Evolutionary conservation across 306 rosid species (phyloP), one percentile per base, ranked within the genome.

Genomic region (Sophora flavescens): DNA sequence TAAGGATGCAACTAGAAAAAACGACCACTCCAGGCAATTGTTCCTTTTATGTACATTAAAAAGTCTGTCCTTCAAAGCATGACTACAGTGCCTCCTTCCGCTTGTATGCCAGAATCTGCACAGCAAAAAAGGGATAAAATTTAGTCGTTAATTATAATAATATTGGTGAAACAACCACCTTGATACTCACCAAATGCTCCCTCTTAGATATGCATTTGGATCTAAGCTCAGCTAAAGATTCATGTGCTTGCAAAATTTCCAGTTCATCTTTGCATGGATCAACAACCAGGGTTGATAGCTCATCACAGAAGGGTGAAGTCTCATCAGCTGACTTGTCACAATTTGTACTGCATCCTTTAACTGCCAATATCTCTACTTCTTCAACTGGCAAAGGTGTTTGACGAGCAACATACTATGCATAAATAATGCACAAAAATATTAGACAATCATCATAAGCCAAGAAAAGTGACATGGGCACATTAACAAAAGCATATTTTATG

Each of bases 101-200:
- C 80, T 86, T 85, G 87, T 89, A 95, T 70, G 86, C 96, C 59
- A 95, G 87, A 77, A 95, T 82, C 98, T 95, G 96, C 84, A 78
- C 78, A 82, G 64, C 56, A 76, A n/a, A 75, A 76, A 70, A 33
- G 68, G 4, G 38, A 53, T 4, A 5, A 64, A 28, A 41, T 8
- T 76, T 50, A 63, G 70, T 14, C 18, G 35, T 28, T 11, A 32
- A 8, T 11, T 45, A 35, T 3, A 67, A 64, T 22, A 30, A 42
- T 18, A 45, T 36, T 53, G 33, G 33, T 42, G 26, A 35, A 28
- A 54, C 10, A 36, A 6, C 2, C 44, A 38, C 2, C 14, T 64
- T 48, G 17, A 38, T 72, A 83, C 96, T 88, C 86, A 93, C 97
- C 89, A 90, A 62, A 62, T 77, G 90, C 35, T 84, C 93, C 68